Evolutionary conservation across 202 grass and related monocot genomes (phyloP), one percentile per base, ranked within the genome.

Genomic region (Schoenoplectus triqueter): DNA sequence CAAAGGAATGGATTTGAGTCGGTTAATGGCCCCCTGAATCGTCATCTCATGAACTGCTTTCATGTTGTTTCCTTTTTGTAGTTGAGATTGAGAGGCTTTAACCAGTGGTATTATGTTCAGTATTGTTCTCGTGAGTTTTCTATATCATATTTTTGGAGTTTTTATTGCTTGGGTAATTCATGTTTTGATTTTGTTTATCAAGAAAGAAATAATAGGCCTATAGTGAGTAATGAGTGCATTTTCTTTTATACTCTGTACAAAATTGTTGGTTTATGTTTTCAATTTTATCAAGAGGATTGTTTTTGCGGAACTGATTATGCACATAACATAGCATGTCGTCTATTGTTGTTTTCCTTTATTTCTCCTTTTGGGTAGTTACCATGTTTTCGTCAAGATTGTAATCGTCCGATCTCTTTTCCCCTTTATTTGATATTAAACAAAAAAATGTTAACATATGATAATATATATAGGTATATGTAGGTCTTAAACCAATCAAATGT

Each of bases 1-100:
- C 96, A 0, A 99, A 94, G 87, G 91, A 99, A 73, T 99, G 96
- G 96, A 64, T 99, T 41, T 96, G 82, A 89, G 65, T 77, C 70
- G 18, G 1, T 41, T 44, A 63, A 14, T 83, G 65, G 44, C 45
- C n/a, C 47, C 4, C 21, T 4, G 76, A 81, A 64, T 46, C 17
- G 41, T 81, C 63, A 63, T n/a, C 44, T 44, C 19, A 18, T 63
- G 40, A 80, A 31, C 8, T 62, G 39, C 9, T 62, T 51, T 67
- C 10, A 52, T 66, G 41, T 15, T 64, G 77, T 45, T 57, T 82
- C 22, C 10, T 83, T 49, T 83, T 83, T 83, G 64, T 83, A 83
- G 64, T 56, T 69, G 18, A 18, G 68, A 14, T 64, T n/a, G 50
- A 56, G 48, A 70, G 31, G 60, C 62, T 67, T 49, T 54, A 82